Evolutionary conservation across 2,329 filamentous ascomycete species (phyloP).

Genomic region (Cytospora chrysosperma): DNA sequence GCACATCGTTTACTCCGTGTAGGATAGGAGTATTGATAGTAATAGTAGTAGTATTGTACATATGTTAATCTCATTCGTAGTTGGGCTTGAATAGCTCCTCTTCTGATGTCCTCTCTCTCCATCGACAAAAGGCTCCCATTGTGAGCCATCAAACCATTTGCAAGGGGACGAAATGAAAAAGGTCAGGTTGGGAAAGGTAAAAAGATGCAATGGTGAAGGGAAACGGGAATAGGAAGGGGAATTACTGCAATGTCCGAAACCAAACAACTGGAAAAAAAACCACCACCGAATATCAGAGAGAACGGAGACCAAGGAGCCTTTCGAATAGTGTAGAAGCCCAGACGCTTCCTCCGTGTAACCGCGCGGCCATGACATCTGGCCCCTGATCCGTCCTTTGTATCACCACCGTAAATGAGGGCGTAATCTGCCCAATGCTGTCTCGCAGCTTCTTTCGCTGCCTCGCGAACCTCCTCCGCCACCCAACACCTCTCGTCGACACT

Average conservation of each 20-base stretch:
- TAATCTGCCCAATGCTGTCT: not conserved
- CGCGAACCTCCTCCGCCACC: too few relatives aligned
- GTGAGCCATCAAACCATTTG: too few relatives aligned
- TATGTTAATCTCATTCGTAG: too few relatives aligned
- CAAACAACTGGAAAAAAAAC: not conserved
- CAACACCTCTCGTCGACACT: too few relatives aligned
- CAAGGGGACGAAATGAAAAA: too few relatives aligned
- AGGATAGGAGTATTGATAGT: too few relatives aligned
- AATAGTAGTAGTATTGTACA: too few relatives aligned
- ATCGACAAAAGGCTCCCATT: too few relatives aligned
- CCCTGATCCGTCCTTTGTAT: not conserved
- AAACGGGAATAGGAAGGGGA: too few relatives aligned
- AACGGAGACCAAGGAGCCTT: not conserved
- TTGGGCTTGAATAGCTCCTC: too few relatives aligned
- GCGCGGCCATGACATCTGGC: not conserved
- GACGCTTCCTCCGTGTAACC: not conserved
- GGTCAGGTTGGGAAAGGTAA: not conserved
- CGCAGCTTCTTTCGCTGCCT: too few relatives aligned
- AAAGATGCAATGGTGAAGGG: not conserved
- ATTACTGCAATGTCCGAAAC: not conserved
- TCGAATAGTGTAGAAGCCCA: not conserved
- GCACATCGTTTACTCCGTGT: not conserved
- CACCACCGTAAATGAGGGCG: not conserved
- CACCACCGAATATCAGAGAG: not conserved
- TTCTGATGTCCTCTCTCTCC: too few relatives aligned